phyloP scores from a whole-genome alignment of 192 early-diverging fungal species.

The Podochytrium sp. region DNA sequence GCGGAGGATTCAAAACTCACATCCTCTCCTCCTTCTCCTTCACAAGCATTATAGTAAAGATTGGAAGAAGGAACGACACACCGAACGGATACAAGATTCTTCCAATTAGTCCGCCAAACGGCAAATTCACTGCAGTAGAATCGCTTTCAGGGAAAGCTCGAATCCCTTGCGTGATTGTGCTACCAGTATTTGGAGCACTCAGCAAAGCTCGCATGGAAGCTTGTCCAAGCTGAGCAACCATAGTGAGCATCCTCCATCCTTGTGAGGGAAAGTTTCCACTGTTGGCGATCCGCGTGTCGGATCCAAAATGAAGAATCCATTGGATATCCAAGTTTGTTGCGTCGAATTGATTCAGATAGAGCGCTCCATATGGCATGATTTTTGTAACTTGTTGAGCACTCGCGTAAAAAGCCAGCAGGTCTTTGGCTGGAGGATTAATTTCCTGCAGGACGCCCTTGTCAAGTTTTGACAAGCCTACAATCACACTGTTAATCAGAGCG shows the following conservation, averaged over 20 bases:
- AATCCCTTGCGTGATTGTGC: slow-evolving; percentile 70
- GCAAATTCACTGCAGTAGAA: slow-evolving; percentile 48
- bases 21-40: slow-evolving; percentile 77
- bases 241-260: slow-evolving; percentile 55
- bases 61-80: slow-evolving; percentile 72
- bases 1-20: neutral
- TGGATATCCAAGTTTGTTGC: slow-evolving; percentile 38
- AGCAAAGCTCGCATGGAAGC: slow-evolving; percentile 38
- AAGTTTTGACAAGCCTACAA: slow-evolving; percentile 34
- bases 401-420: slow-evolving; percentile 20
- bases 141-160: slow-evolving; percentile 58
- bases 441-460: slow-evolving; percentile 36
- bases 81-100: slow-evolving; percentile 76
- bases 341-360: slow-evolving; percentile 55
- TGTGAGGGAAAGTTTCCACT: slow-evolving; percentile 58
- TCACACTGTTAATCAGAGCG: slow-evolving; percentile 24
- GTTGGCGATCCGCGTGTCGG: slow-evolving; percentile 50
- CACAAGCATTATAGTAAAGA: slow-evolving; percentile 72
- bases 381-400: slow-evolving; percentile 33
- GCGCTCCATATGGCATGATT: slow-evolving; percentile 60
- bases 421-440: neutral
- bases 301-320: slow-evolving; percentile 39
- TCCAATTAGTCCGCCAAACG: slow-evolving; percentile 64
- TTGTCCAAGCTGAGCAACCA: slow-evolving; percentile 48
- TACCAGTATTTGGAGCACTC: slow-evolving; percentile 27